Base-by-base conservation (phyloP, 2,329 filamentous ascomycete genomes). In the Camillea tinctor region DNA sequence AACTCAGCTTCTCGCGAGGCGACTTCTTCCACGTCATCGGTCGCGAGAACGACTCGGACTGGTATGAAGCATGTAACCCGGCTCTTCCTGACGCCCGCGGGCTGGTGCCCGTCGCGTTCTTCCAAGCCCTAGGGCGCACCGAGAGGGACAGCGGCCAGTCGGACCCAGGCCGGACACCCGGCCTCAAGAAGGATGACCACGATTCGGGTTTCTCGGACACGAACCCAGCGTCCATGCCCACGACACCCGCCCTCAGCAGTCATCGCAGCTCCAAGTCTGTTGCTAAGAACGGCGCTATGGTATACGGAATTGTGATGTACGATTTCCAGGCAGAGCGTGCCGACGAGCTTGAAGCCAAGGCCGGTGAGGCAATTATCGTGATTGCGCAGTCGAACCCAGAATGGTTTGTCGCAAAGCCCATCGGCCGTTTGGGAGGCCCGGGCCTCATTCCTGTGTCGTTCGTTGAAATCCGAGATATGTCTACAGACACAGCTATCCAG, bases 371-470 rank as follows among this genome's bases (percentile, higher is more conserved):
- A 56, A 97, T 99, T 72, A 97, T 99, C 66, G 93, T 99, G 57
- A 98, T 98, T 73, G 95, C 95, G 51, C 95, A 98, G 76, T 98
- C 94, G 6, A 98, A 98, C 71, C 92, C 94, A 4, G 95, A 99
- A 76, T 99, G 95, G 95, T 98, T 98, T 72, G 94, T 99, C 63
- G 95, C 95, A 55, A 99, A 99, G 77, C 95, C 95, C n/a, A 99
- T 99, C 73, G 94, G 93, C 64, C 85, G 95, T 66, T 82, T 99
- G n/a, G 95, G 95, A 50, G 95, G 95, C 1, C 95, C 95, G 0
- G 95, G 95, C 49, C 79, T 99, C 69, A 98, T 99, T 66, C 95
- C 95, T 1, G 94, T 98, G 30, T 96, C 93, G 0, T 98, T 97
- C 74, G 92, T 99, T 68, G 93, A 99, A 77, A 94, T 99, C 68